Evolutionary conservation across 192 early-diverging fungal species (phyloP).

Genomic region (Cetraspora pellucida): DNA sequence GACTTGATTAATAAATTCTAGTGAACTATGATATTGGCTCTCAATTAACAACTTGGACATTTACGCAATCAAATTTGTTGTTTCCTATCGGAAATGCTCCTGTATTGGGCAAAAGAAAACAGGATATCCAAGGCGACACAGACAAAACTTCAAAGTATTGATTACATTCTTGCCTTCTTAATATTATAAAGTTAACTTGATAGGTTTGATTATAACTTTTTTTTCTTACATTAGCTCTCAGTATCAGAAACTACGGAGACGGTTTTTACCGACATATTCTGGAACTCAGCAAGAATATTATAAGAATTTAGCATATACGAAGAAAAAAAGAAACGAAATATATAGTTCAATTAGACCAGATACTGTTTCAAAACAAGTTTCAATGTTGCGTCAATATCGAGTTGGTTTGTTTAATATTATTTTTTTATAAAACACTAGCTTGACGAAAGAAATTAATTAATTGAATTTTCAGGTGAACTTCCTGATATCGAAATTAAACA

Average conservation of each 20-base stretch:
- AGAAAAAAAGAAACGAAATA: slow-evolving; percentile 5
- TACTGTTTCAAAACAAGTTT: not conserved
- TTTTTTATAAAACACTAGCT: not conserved
- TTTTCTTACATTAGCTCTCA: not conserved
- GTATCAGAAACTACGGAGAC: not conserved
- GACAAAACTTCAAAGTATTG: not conserved
- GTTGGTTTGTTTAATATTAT: not conserved
- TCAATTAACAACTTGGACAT: not conserved
- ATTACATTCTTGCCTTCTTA: not conserved
- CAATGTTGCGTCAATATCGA: slow-evolving; percentile 20
- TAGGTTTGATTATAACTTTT: not conserved
- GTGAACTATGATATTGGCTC: not conserved
- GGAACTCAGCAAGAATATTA: not conserved
- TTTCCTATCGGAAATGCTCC: not conserved
- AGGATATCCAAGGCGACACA: not conserved
- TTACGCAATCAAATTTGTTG: slow-evolving; percentile 23
- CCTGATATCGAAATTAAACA: slow-evolving; percentile 76
- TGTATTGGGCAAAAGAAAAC: not conserved
- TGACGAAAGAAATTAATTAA: not conserved
- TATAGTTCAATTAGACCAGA: not conserved
- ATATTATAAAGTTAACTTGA: not conserved
- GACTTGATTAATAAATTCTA: not conserved
- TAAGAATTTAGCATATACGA: not conserved
- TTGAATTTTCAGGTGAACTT: slow-evolving; percentile 60
- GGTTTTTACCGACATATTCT: not conserved